Conservation (phyloP, 345 rosid species). For the Salix purpurea region DNA sequence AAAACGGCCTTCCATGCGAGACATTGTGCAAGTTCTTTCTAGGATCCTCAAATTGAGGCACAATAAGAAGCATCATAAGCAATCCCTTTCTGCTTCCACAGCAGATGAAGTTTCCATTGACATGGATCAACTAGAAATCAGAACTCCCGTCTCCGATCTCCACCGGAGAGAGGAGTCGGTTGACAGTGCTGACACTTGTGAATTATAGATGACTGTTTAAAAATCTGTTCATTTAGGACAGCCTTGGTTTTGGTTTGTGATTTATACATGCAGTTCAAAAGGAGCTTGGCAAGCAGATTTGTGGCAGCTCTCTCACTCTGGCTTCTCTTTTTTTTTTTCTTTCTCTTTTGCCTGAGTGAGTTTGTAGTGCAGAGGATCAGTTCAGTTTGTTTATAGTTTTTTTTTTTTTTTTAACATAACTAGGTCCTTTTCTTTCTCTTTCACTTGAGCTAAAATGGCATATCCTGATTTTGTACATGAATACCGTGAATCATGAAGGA, state of each 20-base stretch:
- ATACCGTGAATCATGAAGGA: conserved; percentile 12
- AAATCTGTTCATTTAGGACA: conserved; percentile 13
- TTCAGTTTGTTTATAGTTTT: conserved; percentile 10
- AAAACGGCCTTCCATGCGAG: conserved; percentile 92
- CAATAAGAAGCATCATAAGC: conserved; percentile 53
- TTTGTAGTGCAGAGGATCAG: conserved; percentile 4
- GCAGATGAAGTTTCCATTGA: conserved; percentile 47
- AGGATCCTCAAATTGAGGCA: conserved; percentile 65
- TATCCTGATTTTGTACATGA: conserved; percentile 28
- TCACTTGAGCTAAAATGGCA: not conserved
- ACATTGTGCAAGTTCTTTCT: conserved; percentile 78
- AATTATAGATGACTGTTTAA: conserved; percentile 32
- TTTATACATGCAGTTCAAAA: not conserved
- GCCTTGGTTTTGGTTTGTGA: conserved; percentile 24
- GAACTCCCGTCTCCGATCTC: conserved; percentile 30
- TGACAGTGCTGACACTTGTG: conserved; percentile 59
- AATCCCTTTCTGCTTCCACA: conserved; percentile 36
- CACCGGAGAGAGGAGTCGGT: conserved; percentile 63
- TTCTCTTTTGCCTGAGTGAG: conserved; percentile 1
- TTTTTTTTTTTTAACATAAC: conserved; percentile 26
- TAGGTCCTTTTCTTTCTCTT: conserved; percentile 8
- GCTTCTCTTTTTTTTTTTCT: not conserved
- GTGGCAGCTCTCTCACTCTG: not conserved
- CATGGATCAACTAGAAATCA: conserved; percentile 37
- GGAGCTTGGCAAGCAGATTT: conserved; percentile 23